Evolutionary conservation across 345 rosid species (phyloP).

Genomic region (Populus davidiana): DNA sequence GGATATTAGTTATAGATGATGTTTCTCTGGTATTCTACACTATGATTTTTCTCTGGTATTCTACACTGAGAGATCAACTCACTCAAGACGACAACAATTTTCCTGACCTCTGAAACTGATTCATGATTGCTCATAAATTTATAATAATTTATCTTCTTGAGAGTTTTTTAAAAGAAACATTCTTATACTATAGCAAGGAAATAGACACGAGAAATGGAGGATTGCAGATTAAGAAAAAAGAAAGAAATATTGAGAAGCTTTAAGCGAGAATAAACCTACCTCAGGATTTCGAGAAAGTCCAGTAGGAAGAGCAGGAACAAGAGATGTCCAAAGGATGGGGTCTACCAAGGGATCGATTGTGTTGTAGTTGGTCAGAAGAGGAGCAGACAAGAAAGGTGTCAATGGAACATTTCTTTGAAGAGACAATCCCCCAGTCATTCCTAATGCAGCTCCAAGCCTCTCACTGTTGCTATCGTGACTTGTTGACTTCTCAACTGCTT

Average conservation of each 20-base stretch:
- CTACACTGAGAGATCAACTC: background rate
- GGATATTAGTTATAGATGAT: background rate
- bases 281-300: constrained; percentile 66
- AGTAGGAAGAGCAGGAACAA: constrained; percentile 61
- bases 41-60: background rate
- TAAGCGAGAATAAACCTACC: constrained; percentile 37
- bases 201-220: background rate
- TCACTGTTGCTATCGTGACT: constrained; percentile 46
- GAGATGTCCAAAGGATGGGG: constrained; percentile 81
- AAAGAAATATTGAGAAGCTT: background rate
- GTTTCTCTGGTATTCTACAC: background rate
- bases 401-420: constrained; percentile 75
- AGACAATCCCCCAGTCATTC: constrained; percentile 58
- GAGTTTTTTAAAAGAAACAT: background rate
- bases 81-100: background rate
- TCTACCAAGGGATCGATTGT: constrained; percentile 65
- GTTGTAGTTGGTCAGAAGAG: constrained; percentile 77
- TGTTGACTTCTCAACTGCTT: constrained; percentile 65
- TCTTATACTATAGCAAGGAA: background rate
- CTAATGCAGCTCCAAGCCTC: constrained; percentile 56
- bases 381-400: constrained; percentile 80
- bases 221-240: background rate
- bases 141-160: background rate
- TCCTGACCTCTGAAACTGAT: background rate
- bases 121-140: background rate